Percentiles rank a stretch among this genome's conserved stretches.
Conservation (phyloP, 2,329 filamentous ascomycete species). For the Rachicladosporium sp. region DNA sequence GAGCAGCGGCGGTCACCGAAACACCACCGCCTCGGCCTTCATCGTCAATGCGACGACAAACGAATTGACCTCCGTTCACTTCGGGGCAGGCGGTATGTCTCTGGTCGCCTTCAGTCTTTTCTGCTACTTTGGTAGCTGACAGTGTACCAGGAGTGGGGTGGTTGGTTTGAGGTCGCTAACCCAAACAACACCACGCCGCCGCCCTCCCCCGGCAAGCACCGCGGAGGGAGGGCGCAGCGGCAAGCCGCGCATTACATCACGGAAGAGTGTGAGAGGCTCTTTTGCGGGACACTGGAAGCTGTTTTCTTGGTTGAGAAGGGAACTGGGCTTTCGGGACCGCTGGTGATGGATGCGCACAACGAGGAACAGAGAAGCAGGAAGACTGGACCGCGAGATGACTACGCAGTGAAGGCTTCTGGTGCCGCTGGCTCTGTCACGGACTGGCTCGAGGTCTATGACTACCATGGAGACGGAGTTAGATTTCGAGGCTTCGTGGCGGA, state of each 20-base stretch:
- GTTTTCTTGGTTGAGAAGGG: constrained; percentile 95
- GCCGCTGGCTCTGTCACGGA: constrained; percentile 34
- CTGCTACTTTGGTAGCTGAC: constrained; percentile 1
- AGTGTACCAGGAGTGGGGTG: constrained; percentile 58
- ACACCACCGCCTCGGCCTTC: constrained; percentile 87
- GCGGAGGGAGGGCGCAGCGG: constrained; percentile 37
- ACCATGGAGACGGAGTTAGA: constrained; percentile 66
- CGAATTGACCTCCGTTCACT: constrained; percentile 74
- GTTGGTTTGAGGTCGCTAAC: constrained; percentile 83
- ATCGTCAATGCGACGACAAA: constrained; percentile 58
- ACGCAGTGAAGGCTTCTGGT: neutral
- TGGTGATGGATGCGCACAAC: constrained; percentile 63
- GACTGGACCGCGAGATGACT: neutral
- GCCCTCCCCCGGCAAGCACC: neutral
- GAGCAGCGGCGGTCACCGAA: constrained; percentile 52
- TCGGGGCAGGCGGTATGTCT: constrained; percentile 52
- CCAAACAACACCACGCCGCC: constrained; percentile 3
- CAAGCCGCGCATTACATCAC: constrained; percentile 92
- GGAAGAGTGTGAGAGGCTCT: constrained; percentile 99
- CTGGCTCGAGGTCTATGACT: constrained; percentile 76
- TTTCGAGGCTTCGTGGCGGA: constrained; percentile 78
- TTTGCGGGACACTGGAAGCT: constrained; percentile 88
- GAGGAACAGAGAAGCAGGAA: constrained; percentile 9
- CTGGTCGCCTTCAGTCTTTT: neutral
- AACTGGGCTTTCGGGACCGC: constrained; percentile 51